Conservation (phyloP, 2,329 filamentous ascomycete species). For the Mollisiaceae sp. region DNA sequence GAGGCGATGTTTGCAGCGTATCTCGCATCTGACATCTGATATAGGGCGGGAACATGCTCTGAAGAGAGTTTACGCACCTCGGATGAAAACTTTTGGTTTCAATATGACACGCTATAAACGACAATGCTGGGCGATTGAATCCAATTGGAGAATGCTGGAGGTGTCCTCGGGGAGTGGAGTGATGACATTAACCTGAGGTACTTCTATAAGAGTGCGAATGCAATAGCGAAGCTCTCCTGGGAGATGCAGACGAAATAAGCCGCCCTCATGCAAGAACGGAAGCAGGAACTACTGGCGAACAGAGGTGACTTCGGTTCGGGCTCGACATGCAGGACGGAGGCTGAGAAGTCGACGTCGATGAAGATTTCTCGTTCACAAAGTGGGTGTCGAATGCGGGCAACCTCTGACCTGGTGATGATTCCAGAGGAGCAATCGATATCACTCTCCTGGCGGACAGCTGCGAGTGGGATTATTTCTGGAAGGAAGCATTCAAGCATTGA, state of each 20-base stretch:
- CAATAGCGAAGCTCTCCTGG: slow-evolving; percentile 24
- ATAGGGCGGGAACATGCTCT: slow-evolving; percentile 16
- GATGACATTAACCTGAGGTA: slow-evolving; percentile 17
- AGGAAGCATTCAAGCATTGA: slow-evolving; percentile 22
- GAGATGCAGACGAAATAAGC: slow-evolving; percentile 26
- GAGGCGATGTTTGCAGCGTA: slow-evolving; percentile 5
- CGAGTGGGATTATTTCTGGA: slow-evolving; percentile 21
- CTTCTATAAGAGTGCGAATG: slow-evolving; percentile 16
- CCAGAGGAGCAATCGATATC: slow-evolving; percentile 5
- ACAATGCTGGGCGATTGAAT: slow-evolving; percentile 16
- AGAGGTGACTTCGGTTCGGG: slow-evolving; percentile 9
- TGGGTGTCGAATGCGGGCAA: slow-evolving; percentile 3
- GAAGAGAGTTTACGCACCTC: slow-evolving; percentile 23
- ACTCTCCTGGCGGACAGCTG: background rate
- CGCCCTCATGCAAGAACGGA: slow-evolving; percentile 30
- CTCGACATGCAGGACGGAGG: slow-evolving; percentile 20
- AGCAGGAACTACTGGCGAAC: slow-evolving; percentile 30
- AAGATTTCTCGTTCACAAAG: background rate
- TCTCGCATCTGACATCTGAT: slow-evolving; percentile 18
- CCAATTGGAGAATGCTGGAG: slow-evolving; percentile 17
- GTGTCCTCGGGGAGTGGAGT: slow-evolving; percentile 10
- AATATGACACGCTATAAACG: slow-evolving; percentile 24
- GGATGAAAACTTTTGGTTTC: slow-evolving; percentile 20
- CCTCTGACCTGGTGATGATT: slow-evolving; percentile 5
- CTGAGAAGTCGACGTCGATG: slow-evolving; percentile 11